Base-by-base conservation (phyloP, 1,284 basidiomycete genomes). In the Amylostereum chailletii region DNA sequence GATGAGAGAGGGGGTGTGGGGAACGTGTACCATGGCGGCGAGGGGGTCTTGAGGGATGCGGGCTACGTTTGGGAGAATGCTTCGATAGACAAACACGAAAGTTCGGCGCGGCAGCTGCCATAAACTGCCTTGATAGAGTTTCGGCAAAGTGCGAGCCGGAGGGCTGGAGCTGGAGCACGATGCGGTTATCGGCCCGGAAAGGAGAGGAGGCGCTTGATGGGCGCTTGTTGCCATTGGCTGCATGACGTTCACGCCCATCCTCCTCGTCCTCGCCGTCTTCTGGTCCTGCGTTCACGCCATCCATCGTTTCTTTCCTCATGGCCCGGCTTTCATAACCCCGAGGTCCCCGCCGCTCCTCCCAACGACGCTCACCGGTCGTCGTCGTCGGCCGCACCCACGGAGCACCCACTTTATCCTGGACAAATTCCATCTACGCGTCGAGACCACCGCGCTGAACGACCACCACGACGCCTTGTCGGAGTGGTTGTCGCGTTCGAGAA, bases 391-490 rank as follows among this genome's bases (percentile, higher is more conserved):
- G 6, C 19, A 19, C 19, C 19, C 19, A 19, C 19, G 19, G 19
- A 19, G 29, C 26, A 59, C 57, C 0, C 53, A 56, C 5, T 46
- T 65, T 19, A 57, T 56, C 2, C 53, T 67, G 33, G 44, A 51
- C 4, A 53, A 57, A 8, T 51, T 57, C 7, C 72, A 77, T 53
- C 59, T 83, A 19, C 71, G 71, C 45, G 52, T 82, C 46, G 71
- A 79, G 55, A 81, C 79, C 1, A 72, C 76, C 0, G 65, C 64
- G 0, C 72, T 75, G 62, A 86, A 86, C 55, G 53, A 51, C 4
- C 33, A 52, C 0, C 83, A 86, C 56, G 79, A 81, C 52, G 36
- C 48, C 5, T 58, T 81, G 11, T 54, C 70, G 10, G 46, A 50
- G 1, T 51, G 49, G 19, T 42, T 62, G 5, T 41, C 54, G 8